Evolutionary conservation across 1,139 yeast species (phyloP), one percentile per base, ranked within the genome.

Genomic region (Kodamaea sp.): DNA sequence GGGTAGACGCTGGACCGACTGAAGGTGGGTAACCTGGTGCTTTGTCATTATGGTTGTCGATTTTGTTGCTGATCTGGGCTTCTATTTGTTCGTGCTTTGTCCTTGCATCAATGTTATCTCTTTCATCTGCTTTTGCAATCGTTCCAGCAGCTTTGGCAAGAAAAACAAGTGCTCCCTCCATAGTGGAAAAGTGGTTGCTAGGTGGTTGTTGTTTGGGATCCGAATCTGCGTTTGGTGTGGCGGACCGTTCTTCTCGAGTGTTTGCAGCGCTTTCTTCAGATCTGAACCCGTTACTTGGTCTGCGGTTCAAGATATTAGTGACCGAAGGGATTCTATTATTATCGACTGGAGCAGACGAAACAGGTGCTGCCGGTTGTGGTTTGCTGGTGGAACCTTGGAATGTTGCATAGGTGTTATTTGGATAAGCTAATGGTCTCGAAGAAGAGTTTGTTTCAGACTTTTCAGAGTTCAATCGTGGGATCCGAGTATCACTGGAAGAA

Each of bases 61-160:
- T 9, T 11, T 26, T 16, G 15, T 26, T 18, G 15, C 22, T 26
- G 14, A 26, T 26, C 21, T 25, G 29, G 16, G 34, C 39, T 39
- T 67, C 82, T 19, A 61, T 63, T 55, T 57, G 77, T 51, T 66
- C 75, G 57, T 66, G 82, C 55, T 65, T 73, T 35, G 70, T 70
- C 38, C 73, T 61, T 1, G 85, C 94, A 55, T 82, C 85, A 21
- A 83, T 76, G 26, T 83, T 67, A 50, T 83, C 85, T 42, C 83
- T 61, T 40, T 71, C 80, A 47, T 79, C 86, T 2, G 83, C 82
- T 40, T 74, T 70, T 4, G 89, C 85, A 18, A 82, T 79, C 4
- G 76, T 71, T 0, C 89, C 90, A 0, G 90, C 90, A 0, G 88
- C 86, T 42, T 80, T 80, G 3, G 92, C 90, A 21, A 84, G 57